phyloP scores from a whole-genome alignment of 345 rosid species.

The Eucalyptus camaldulensis region DNA sequence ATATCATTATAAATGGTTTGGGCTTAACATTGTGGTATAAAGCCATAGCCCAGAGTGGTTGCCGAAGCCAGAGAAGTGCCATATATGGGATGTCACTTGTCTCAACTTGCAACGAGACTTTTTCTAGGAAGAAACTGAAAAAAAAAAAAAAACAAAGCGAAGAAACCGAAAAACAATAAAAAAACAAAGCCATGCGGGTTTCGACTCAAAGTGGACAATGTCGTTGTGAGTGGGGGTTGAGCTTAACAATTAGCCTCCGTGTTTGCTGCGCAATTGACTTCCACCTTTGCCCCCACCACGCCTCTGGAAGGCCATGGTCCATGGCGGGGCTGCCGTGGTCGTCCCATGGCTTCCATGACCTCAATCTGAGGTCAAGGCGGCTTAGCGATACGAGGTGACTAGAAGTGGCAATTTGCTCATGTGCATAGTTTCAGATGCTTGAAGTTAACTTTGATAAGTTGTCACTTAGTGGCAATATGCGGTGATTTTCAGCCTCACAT shows the following conservation, averaged over 20 bases:
- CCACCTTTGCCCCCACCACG: neutral
- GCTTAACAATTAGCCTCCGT: neutral
- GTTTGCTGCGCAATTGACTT: neutral
- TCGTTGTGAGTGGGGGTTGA: too few relatives aligned
- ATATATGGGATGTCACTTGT: too few relatives aligned
- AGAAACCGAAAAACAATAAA: too few relatives aligned
- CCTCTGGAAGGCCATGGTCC: neutral
- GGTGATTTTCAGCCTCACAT: neutral
- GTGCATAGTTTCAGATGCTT: neutral
- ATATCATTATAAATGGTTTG: too few relatives aligned
- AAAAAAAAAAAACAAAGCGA: too few relatives aligned
- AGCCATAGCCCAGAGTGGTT: too few relatives aligned
- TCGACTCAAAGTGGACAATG: too few relatives aligned
- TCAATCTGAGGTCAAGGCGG: neutral
- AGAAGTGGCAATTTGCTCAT: neutral
- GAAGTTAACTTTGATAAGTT: neutral
- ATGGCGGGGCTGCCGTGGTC: neutral
- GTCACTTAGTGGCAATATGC: neutral
- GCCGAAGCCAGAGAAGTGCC: too few relatives aligned
- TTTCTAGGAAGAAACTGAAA: too few relatives aligned
- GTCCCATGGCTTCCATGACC: neutral
- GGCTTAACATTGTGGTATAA: too few relatives aligned
- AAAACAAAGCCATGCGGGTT: accelerated
- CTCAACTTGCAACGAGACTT: too few relatives aligned
- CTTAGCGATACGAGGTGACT: neutral